Conservation (phyloP, 129 eudicot species). For the Logfia minima region DNA sequence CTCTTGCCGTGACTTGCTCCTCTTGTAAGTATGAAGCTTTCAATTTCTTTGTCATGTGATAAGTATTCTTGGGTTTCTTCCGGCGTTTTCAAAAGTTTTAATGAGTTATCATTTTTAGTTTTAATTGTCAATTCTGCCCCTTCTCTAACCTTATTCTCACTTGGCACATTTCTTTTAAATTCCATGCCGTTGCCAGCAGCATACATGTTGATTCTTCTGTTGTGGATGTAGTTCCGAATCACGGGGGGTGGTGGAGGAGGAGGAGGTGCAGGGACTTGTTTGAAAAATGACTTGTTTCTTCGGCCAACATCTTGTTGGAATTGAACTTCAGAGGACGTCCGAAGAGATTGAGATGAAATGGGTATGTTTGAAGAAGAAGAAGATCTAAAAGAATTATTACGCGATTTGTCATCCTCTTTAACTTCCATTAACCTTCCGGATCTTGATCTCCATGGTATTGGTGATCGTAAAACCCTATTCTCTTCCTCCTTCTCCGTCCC, state of each 20-base stretch:
- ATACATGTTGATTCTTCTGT: constrained; percentile 3
- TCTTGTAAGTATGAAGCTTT: constrained; percentile 34
- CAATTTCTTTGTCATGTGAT: constrained; percentile 29
- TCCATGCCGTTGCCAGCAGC: constrained; percentile 30
- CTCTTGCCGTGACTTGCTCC: constrained; percentile 26
- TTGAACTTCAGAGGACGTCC: constrained; percentile 41
- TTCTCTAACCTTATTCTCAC: constrained; percentile 21
- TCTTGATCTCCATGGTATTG: constrained; percentile 97
- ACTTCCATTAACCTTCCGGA: constrained; percentile 68
- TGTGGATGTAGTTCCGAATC: constrained; percentile 29
- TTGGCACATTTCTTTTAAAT: constrained; percentile 42
- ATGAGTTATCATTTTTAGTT: constrained; percentile 21
- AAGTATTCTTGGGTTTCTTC: constrained; percentile 27
- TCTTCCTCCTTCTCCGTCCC: constrained; percentile 40
- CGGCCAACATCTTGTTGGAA: constrained; percentile 44
- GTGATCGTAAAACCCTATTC: constrained; percentile 70
- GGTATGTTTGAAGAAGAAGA: constrained; percentile 25
- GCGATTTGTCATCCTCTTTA: constrained; percentile 22
- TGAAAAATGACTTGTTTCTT: constrained; percentile 44
- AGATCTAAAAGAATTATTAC: too few species aligned
- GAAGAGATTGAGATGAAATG: too few species aligned
- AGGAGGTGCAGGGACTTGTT: constrained; percentile 50
- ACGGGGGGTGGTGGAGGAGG: constrained; percentile 49
- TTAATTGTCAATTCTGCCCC: constrained; percentile 20
- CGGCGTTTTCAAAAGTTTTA: constrained; percentile 35